Conservation (phyloP, 2,329 filamentous ascomycete species). For the Sclerotinia nivalis region DNA sequence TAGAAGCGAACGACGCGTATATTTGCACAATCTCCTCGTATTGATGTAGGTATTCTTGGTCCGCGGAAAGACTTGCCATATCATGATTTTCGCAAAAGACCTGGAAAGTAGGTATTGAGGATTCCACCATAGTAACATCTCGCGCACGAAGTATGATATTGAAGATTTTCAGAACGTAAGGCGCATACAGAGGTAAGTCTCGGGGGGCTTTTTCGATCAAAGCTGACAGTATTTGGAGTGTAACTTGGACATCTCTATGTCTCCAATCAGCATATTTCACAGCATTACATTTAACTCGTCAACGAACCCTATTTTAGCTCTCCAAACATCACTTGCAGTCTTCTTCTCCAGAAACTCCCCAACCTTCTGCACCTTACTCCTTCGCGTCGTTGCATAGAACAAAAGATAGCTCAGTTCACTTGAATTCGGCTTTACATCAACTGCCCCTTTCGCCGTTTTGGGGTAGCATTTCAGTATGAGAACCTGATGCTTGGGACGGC, state of each 20-base stretch:
- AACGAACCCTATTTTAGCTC: constrained; percentile 79
- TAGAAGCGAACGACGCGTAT: constrained; percentile 79
- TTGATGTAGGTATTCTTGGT: constrained; percentile 77
- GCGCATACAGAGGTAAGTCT: constrained; percentile 85
- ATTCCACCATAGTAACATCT: constrained; percentile 91
- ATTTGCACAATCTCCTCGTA: constrained; percentile 79
- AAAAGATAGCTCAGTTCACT: constrained; percentile 96
- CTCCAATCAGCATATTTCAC: constrained; percentile 29
- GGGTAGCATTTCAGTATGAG: constrained; percentile 96
- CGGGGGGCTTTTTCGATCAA: constrained; percentile 91
- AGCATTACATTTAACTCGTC: neutral
- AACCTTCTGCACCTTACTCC: constrained; percentile 95
- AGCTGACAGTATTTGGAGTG: constrained; percentile 85
- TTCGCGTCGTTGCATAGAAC: constrained; percentile 92
- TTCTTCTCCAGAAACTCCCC: constrained; percentile 93
- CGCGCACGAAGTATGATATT: constrained; percentile 78
- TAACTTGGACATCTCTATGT: constrained; percentile 85
- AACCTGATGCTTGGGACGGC: constrained; percentile 94
- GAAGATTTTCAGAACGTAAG: constrained; percentile 81
- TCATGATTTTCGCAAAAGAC: constrained; percentile 89
- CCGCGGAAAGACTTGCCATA: constrained; percentile 78
- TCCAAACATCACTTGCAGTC: constrained; percentile 88
- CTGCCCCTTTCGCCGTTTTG: constrained; percentile 83
- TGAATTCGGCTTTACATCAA: constrained; percentile 92
- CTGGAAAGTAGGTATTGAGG: constrained; percentile 82